phyloP scores from a whole-genome alignment of 176 grass and related monocot genomes.

The Thalia dealbata region DNA sequence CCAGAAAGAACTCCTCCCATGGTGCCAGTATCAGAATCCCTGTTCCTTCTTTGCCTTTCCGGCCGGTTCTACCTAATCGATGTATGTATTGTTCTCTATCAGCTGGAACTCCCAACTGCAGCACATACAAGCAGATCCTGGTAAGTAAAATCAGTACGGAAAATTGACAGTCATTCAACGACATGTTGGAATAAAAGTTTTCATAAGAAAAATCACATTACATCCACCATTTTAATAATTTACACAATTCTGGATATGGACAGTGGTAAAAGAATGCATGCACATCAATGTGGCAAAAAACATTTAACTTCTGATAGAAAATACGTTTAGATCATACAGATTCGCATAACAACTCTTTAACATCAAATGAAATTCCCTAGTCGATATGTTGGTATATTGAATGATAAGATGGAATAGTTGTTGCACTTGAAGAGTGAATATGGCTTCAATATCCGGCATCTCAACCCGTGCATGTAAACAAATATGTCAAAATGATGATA shows the following conservation, averaged over 20 bases:
- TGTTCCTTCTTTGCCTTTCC: slow-evolving; percentile 71
- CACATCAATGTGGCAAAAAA: not conserved
- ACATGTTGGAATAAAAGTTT: not conserved
- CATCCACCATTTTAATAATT: not conserved
- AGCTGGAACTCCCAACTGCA: slow-evolving; percentile 24
- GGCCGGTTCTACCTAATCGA: slow-evolving; percentile 86
- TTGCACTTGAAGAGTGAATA: too few relatives aligned
- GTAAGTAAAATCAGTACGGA: not conserved
- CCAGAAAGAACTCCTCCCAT: slow-evolving; percentile 88
- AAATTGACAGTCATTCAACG: not conserved
- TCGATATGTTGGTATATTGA: too few relatives aligned
- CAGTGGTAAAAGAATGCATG: not conserved
- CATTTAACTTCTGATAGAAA: not conserved
- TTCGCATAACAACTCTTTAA: not conserved
- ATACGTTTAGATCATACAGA: not conserved
- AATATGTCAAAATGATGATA: too few relatives aligned
- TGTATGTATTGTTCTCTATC: slow-evolving; percentile 97
- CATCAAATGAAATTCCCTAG: too few relatives aligned
- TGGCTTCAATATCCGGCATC: too few relatives aligned
- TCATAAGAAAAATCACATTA: not conserved
- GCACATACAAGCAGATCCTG: not conserved
- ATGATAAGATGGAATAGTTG: too few relatives aligned
- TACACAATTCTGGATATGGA: not conserved
- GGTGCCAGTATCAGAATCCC: slow-evolving; percentile 75
- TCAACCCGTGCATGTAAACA: too few relatives aligned